Evolutionary conservation across 73 alveolate genomes (phyloP).

Genomic region (Tetrahymena borealis): DNA sequence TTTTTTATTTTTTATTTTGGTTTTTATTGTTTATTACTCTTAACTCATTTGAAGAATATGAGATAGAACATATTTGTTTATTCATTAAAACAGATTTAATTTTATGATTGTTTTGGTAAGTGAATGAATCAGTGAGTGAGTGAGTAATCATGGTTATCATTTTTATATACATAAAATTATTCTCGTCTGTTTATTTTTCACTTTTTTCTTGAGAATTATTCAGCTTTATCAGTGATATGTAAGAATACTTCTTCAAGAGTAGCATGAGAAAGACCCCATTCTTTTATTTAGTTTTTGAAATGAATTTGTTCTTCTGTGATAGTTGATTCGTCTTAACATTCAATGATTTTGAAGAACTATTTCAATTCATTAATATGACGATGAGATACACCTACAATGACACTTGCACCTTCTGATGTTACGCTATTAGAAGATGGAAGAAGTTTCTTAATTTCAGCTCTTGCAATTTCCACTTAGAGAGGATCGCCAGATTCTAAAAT

Average conservation of each 20-base stretch:
- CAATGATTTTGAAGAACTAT: constrained; percentile 46
- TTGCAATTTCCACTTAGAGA: constrained; percentile 16
- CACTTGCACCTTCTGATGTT: constrained; percentile 34
- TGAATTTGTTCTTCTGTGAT: constrained; percentile 9
- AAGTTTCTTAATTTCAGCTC: constrained; percentile 48
- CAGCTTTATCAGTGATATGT: constrained; percentile 64
- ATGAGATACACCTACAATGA: constrained; percentile 46
- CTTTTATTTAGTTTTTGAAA: constrained; percentile 49
- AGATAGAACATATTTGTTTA: too few relatives aligned
- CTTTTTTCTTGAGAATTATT: constrained; percentile 4
- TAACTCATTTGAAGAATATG: too few relatives aligned
- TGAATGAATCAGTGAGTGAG: too few relatives aligned
- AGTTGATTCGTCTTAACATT: not conserved
- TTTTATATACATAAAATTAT: too few relatives aligned
- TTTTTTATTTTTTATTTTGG: too few relatives aligned
- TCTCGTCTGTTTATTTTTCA: too few relatives aligned
- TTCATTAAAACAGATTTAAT: too few relatives aligned
- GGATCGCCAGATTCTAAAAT: constrained; percentile 32
- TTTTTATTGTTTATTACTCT: too few relatives aligned
- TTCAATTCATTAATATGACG: constrained; percentile 38
- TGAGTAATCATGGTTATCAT: too few relatives aligned
- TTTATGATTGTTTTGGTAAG: too few relatives aligned
- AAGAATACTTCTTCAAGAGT: constrained; percentile 86
- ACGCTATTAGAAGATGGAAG: constrained; percentile 71
- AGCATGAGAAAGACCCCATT: constrained; percentile 79